Conservation (phyloP, 75 land plant genomes). For the Cunninghamia lanceolata region DNA sequence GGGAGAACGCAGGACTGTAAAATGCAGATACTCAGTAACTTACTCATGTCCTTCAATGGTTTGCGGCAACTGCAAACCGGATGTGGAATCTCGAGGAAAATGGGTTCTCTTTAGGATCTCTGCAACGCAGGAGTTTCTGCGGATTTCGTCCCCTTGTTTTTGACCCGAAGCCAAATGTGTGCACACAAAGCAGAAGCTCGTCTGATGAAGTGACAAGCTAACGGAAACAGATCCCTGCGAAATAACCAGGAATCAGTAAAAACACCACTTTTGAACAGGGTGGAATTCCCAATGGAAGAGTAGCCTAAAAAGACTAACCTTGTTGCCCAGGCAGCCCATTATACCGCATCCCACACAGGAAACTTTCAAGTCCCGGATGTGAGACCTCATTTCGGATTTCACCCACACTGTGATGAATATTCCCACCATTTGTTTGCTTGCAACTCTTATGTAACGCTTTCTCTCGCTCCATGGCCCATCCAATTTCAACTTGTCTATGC, state of each 20-base stretch:
- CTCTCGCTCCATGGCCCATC: constrained; percentile 16
- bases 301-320: constrained; percentile 45
- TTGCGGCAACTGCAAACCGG: constrained; percentile 32
- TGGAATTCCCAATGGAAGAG: not conserved
- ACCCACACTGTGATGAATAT: constrained; percentile 89
- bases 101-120: constrained; percentile 69
- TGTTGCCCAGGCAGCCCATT: constrained; percentile 90
- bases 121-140: constrained; percentile 64
- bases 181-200: constrained; percentile 87
- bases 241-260: not conserved
- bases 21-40: not conserved
- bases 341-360: constrained; percentile 79
- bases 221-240: constrained; percentile 82
- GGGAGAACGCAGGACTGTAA: not conserved
- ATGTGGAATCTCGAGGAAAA: constrained; percentile 31
- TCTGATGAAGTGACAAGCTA: constrained; percentile 62
- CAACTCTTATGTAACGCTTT: constrained; percentile 38
- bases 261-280: not conserved
- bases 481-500: constrained; percentile 20
- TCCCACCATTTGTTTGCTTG: constrained; percentile 96
- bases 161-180: constrained; percentile 86
- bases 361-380: constrained; percentile 55
- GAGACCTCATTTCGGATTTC: constrained; percentile 38
- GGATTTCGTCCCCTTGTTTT: constrained; percentile 73
- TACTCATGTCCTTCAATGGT: constrained; percentile 81